Percentiles rank a stretch among this genome's conserved stretches.
Conservation (phyloP, 2,329 filamentous ascomycete genomes). For the Biscogniauxia mediterranea region DNA sequence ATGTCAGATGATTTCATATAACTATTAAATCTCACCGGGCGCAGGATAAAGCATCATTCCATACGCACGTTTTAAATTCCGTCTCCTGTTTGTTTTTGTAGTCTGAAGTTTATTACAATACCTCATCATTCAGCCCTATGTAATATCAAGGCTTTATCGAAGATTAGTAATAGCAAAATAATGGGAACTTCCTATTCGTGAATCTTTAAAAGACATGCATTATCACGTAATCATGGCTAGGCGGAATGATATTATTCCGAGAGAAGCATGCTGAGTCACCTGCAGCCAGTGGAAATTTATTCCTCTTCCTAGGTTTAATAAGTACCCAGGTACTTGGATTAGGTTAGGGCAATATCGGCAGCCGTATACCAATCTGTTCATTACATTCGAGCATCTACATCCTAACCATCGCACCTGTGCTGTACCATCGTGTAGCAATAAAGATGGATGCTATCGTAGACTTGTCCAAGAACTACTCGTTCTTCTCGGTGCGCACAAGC, state of each 20-base stretch:
- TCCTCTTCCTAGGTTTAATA: not conserved
- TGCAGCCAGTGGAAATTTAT: not conserved
- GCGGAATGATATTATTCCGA: not conserved
- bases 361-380: not conserved
- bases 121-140: too few species aligned
- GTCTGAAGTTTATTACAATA: too few species aligned
- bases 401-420: not conserved
- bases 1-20: too few species aligned
- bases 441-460: conserved; percentile 18
- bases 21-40: too few species aligned
- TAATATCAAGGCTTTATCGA: too few species aligned
- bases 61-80: too few species aligned
- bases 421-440: not conserved
- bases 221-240: not conserved
- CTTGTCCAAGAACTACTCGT: conserved; percentile 23
- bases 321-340: too few species aligned
- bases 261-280: not conserved
- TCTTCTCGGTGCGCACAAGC: conserved; percentile 19
- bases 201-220: not conserved
- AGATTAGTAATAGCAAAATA: too few species aligned
- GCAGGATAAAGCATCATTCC: too few species aligned
- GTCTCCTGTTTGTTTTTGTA: too few species aligned
- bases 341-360: not conserved
- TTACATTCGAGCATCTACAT: not conserved
- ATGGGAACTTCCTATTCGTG: too few species aligned